Base-by-base conservation (phyloP, 371 early-diverging fungal genomes). In the Basidiobolus heterosporus region DNA sequence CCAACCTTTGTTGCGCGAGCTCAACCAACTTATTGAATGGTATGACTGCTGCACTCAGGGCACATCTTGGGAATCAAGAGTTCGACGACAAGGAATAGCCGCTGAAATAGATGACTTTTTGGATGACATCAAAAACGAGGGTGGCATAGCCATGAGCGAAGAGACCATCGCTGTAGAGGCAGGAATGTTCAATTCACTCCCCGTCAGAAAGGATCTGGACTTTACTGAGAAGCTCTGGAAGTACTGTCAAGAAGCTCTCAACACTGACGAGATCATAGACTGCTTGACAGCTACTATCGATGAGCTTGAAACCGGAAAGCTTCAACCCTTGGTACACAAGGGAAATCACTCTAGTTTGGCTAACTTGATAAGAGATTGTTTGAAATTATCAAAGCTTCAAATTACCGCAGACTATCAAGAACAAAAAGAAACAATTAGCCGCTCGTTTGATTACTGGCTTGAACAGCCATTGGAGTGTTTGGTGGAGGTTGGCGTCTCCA, bases 191-290 rank as follows among this genome's bases (percentile, higher is more conserved):
- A 44, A 19, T 20, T 30, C 52, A 0, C 36, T 57, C 6, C 56
- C 64, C 1, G 22, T 17, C 36, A 64, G 71, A 11, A 41, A 39
- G 5, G 73, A 64, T 38, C 44, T 66, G 37, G 71, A 70, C 30
- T 70, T 70, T 52, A 51, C 65, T 20, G 71, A 70, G 50, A 57
- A 56, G 37, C 47, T 70, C 16, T 70, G 71, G 71, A 50, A 38
- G 13, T 58, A 60, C 43, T 35, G 19, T 4, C 45, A 59, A 39
- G 60, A 51, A 40, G 8, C 15, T 19, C 22, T 23, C n/a, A 48
- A 41, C 38, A 11, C 41, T 8, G 21, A 24, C 8, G 59, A 60
- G 43, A 2, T 61, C 7, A 13, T 22, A 6, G 41, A 52, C 19
- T 46, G 49, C n/a, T 45, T 62, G 14, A 53, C 41, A 11, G 51